Percentiles rank a stretch among this genome's conserved stretches.
Conservation (phyloP, 352 stramenopile species). For the Pythium pyrilobum region DNA sequence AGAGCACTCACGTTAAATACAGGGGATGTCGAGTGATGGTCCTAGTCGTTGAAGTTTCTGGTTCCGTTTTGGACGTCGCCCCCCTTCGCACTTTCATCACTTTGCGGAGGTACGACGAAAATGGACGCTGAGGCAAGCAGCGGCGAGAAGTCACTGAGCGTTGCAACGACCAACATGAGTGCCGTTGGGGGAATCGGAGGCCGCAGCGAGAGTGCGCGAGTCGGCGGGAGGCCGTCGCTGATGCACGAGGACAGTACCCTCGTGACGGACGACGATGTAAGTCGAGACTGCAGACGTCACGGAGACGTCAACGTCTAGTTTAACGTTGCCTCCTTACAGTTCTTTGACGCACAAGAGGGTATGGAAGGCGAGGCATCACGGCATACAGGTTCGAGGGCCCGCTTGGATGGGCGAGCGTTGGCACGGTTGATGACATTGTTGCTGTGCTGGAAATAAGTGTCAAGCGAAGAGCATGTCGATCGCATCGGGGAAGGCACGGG, state of each 20-base stretch:
- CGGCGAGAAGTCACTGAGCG: neutral
- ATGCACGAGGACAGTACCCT: constrained; percentile 44
- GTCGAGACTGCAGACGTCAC: too few species aligned
- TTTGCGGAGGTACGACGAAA: too few species aligned
- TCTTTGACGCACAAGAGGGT: constrained; percentile 65
- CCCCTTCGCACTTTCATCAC: neutral
- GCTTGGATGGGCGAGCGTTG: too few species aligned
- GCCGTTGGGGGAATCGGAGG: too few species aligned
- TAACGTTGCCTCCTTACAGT: too few species aligned
- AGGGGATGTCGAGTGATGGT: constrained; percentile 1
- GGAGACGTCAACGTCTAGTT: too few species aligned
- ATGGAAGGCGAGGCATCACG: constrained; percentile 28
- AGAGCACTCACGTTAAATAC: too few species aligned
- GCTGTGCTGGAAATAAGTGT: neutral
- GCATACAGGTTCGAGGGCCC: constrained; percentile 8
- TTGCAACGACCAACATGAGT: too few species aligned
- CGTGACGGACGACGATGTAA: constrained; percentile 58
- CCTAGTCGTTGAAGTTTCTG: constrained; percentile 11
- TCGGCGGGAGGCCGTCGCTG: constrained; percentile 7
- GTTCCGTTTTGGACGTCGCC: constrained; percentile 7
- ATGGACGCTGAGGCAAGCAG: too few species aligned
- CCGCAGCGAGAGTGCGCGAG: neutral
- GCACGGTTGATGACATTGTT: neutral
- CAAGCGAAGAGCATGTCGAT: neutral
- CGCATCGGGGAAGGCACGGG: neutral